Evolutionary conservation across 331 rosid genomes (phyloP).

Genomic region (Pyrus hybrid): DNA sequence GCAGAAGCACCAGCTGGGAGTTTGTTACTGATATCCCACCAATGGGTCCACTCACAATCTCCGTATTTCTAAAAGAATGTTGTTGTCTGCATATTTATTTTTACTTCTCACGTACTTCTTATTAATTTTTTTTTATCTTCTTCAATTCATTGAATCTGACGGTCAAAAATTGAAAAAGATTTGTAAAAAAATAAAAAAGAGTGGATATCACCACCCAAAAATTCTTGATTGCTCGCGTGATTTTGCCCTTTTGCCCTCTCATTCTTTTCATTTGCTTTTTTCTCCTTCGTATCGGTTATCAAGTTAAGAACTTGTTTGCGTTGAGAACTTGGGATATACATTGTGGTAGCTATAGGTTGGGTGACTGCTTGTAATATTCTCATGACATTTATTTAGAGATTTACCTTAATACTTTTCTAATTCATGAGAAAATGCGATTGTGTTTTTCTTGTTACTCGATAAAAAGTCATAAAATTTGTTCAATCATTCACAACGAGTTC

Average conservation of each 20-base stretch:
- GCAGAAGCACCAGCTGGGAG: neutral
- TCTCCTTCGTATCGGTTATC: too few species aligned
- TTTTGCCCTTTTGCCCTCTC: neutral
- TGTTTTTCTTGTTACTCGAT: neutral
- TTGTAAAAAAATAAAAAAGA: fast-evolving
- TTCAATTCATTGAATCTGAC: fast-evolving
- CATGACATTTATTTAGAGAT: neutral
- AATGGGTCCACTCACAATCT: slow-evolving; percentile 39
- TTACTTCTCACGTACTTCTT: fast-evolving
- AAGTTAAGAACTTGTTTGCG: too few species aligned
- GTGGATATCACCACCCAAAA: too few species aligned
- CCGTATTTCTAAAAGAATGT: neutral
- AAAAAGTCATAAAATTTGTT: neutral
- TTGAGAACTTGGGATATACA: neutral
- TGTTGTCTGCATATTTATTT: fast-evolving
- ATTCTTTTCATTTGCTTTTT: too few species aligned
- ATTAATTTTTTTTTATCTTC: too few species aligned
- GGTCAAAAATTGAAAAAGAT: fast-evolving
- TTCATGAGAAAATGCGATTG: too few species aligned
- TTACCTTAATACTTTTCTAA: neutral
- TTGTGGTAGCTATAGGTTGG: neutral
- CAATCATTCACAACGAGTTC: neutral
- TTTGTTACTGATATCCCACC: slow-evolving; percentile 27
- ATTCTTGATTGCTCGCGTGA: too few species aligned
- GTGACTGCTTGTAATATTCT: neutral